A percentile compares a stretch with the other conserved stretches of the same genome.
These are phyloP conservation scores for Tremella fuciformis DNA, from an alignment of 768 basidiomycete genomes.

Conservation along the genomic window DNA sequence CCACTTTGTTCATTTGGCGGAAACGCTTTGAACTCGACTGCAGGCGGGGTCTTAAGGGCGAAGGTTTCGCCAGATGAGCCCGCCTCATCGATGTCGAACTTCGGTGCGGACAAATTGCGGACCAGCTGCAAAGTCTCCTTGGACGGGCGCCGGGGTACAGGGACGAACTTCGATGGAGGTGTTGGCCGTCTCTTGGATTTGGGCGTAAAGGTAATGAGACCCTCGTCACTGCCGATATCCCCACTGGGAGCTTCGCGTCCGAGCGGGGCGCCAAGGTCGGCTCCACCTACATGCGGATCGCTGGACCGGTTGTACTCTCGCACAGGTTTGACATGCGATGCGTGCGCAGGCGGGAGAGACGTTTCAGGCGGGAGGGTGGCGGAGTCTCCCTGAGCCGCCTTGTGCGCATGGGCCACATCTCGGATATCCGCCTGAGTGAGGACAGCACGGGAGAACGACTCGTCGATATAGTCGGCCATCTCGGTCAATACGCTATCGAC, in stretches of 20 bases:
- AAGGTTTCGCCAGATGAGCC: slow-evolving; percentile 41
- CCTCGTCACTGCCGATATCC: slow-evolving; percentile 56
- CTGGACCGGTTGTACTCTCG: slow-evolving; percentile 33
- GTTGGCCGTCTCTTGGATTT: slow-evolving; percentile 50
- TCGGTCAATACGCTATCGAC: slow-evolving; percentile 74
- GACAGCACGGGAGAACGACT: slow-evolving; percentile 59
- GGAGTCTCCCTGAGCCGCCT: slow-evolving; percentile 40
- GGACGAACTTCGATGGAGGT: slow-evolving; percentile 32
- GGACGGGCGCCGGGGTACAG: slow-evolving; percentile 33
- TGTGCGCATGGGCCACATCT: slow-evolving; percentile 32
- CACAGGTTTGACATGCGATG: slow-evolving; percentile 39
- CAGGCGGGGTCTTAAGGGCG: slow-evolving; percentile 32
- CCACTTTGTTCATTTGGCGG: slow-evolving; percentile 9
- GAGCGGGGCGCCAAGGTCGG: slow-evolving; percentile 32
- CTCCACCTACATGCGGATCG: slow-evolving; percentile 35
- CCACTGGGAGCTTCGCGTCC: slow-evolving; percentile 53
- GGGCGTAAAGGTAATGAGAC: slow-evolving; percentile 70
- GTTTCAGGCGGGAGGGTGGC: slow-evolving; percentile 26
- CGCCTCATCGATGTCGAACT: slow-evolving; percentile 44
- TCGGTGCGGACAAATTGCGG: slow-evolving; percentile 37
- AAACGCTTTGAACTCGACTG: slow-evolving; percentile 11
- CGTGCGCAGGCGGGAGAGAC: slow-evolving; percentile 22
- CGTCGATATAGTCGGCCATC: slow-evolving; percentile 86
- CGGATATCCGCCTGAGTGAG: slow-evolving; percentile 33
- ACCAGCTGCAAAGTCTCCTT: slow-evolving; percentile 29